Conservation (phyloP, 176 grass and related monocot species). For the Pontederia crassipes region DNA sequence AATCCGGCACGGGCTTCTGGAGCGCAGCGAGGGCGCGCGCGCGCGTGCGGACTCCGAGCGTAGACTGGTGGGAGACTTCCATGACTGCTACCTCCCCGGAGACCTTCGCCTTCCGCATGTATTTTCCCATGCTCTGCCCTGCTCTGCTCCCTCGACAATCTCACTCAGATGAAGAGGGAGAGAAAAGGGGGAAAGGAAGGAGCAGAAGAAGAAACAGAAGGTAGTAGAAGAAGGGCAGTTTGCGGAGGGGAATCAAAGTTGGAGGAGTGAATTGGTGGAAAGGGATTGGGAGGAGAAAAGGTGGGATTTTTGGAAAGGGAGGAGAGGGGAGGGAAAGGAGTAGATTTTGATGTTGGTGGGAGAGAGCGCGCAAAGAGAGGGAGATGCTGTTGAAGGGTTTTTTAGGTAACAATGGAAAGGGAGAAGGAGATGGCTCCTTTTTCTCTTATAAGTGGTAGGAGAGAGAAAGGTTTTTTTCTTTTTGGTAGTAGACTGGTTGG, state of each 20-base stretch:
- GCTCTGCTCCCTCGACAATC: not conserved
- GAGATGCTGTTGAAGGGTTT: no score
- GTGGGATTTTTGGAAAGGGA: slow-evolving; percentile 6
- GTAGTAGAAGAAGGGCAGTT: not conserved
- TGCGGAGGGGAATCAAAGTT: not conserved
- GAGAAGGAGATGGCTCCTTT: no score
- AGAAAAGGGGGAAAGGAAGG: not conserved
- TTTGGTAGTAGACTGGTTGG: no score
- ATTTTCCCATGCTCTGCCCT: slow-evolving; percentile 13
- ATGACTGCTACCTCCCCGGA: slow-evolving; percentile 20
- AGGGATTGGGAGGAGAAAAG: not conserved
- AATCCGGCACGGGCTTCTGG: slow-evolving; percentile 25
- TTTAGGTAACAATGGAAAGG: no score
- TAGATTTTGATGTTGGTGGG: not conserved
- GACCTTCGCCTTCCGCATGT: slow-evolving; percentile 24
- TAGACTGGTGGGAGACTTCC: slow-evolving; percentile 24
- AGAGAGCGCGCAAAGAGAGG: not conserved
- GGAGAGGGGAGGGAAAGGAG: not conserved
- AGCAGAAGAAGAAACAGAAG: not conserved
- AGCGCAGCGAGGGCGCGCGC: slow-evolving; percentile 57
- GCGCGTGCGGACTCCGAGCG: slow-evolving; percentile 80
- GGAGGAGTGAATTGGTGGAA: not conserved
- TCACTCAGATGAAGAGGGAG: not conserved
- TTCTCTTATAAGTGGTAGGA: no score
- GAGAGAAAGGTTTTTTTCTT: no score